Conservation (phyloP, 371 early-diverging fungal genomes). For the Mucor racemosus region DNA sequence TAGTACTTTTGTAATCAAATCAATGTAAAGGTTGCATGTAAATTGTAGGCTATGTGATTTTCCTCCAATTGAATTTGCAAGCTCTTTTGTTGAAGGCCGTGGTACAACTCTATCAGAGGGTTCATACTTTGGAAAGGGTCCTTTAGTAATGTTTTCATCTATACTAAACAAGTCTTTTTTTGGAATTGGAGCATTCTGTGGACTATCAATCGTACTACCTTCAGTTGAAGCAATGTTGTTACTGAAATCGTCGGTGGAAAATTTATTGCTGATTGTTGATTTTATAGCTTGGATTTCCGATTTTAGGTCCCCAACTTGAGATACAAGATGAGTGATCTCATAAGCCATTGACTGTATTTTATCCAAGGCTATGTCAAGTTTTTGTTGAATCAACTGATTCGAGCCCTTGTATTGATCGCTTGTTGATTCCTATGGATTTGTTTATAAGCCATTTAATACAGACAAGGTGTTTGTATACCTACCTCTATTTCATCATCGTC, state of each 20-base stretch:
- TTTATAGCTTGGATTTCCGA: neutral
- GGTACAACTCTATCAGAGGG: slow-evolving; percentile 8
- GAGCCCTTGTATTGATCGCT: neutral
- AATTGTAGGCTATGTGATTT: slow-evolving; percentile 23
- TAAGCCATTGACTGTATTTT: neutral
- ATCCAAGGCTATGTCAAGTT: neutral
- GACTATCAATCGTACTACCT: neutral
- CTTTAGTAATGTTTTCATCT: neutral
- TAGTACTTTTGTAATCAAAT: slow-evolving; percentile 15
- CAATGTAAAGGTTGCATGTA: slow-evolving; percentile 17
- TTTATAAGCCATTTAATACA: neutral
- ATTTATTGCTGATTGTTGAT: neutral
- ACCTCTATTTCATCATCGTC: neutral
- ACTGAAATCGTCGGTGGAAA: neutral
- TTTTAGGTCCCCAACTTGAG: neutral
- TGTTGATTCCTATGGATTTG: neutral
- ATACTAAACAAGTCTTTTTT: neutral
- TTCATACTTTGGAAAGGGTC: slow-evolving; percentile 13
- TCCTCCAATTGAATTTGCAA: slow-evolving; percentile 11
- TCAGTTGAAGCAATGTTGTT: neutral
- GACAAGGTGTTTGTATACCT: neutral
- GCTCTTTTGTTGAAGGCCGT: slow-evolving; percentile 18
- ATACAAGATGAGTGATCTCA: neutral
- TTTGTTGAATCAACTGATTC: neutral
- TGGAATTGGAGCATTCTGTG: neutral